Evolutionary conservation across 495 filamentous ascomycete species (phyloP).

Genomic region (Talaromyces stipitatus): DNA sequence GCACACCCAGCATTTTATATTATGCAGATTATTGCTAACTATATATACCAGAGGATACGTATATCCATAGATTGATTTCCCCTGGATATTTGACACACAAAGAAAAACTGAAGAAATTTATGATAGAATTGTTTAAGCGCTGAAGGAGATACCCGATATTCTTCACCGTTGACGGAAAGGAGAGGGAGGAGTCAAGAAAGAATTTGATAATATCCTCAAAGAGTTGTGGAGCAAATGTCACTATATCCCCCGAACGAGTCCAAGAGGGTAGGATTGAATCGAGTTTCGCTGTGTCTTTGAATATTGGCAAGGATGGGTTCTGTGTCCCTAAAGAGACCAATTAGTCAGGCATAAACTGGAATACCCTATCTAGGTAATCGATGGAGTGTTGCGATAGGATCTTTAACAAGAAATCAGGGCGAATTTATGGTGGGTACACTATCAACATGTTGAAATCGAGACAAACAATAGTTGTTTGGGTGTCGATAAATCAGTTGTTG

Average conservation of each 20-base stretch:
- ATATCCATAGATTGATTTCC: background rate
- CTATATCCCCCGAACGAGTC: background rate
- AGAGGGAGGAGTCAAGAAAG: background rate
- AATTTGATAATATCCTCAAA: too few species aligned
- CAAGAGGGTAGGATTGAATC: background rate
- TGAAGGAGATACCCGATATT: background rate
- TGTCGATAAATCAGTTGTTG: background rate
- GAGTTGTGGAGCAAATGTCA: too few species aligned
- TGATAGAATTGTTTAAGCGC: background rate
- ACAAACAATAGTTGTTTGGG: too few species aligned
- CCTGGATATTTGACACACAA: background rate
- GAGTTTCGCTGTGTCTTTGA: background rate
- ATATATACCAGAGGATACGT: too few species aligned
- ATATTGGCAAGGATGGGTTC: background rate
- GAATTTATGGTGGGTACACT: too few species aligned
- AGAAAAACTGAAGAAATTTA: background rate
- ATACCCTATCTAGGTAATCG: too few species aligned
- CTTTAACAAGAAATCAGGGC: too few species aligned
- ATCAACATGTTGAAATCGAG: too few species aligned
- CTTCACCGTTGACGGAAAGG: background rate
- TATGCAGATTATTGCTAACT: too few species aligned
- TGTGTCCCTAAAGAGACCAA: too few species aligned
- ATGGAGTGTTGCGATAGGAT: too few species aligned
- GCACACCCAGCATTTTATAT: background rate
- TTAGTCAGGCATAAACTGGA: background rate